Evolutionary conservation across 2,329 filamentous ascomycete genomes (phyloP).

Genomic region (Colletotrichum tamarilloi): DNA sequence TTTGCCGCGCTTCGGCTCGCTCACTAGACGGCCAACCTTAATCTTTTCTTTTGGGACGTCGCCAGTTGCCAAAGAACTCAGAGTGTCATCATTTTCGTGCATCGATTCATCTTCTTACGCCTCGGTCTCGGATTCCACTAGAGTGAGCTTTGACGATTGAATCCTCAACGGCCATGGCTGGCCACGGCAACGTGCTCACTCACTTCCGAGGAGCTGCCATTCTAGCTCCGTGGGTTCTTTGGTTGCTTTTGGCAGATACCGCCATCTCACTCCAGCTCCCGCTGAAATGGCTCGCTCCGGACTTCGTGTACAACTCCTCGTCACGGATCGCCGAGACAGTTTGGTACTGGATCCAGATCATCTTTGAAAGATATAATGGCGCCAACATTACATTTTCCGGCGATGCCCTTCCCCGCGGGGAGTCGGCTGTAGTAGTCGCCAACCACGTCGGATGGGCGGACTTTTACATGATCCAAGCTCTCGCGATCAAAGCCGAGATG

Average conservation of each 20-base stretch:
- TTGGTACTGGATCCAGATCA: slow-evolving; percentile 67
- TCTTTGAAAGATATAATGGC: slow-evolving; percentile 66
- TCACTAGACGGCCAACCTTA: slow-evolving; percentile 4
- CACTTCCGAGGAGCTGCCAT: slow-evolving; percentile 56
- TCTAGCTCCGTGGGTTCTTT: slow-evolving; percentile 62
- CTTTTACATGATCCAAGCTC: slow-evolving; percentile 72
- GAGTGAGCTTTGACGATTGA: not conserved
- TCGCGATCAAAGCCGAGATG: slow-evolving; percentile 66
- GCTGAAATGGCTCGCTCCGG: slow-evolving; percentile 58
- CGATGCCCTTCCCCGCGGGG: slow-evolving; percentile 60
- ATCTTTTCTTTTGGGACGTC: slow-evolving; percentile 6
- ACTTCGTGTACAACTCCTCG: slow-evolving; percentile 63
- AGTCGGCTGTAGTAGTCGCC: slow-evolving; percentile 69
- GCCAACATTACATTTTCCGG: slow-evolving; percentile 65
- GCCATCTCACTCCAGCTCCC: slow-evolving; percentile 61
- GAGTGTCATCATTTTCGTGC: not conserved
- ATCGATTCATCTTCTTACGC: not conserved
- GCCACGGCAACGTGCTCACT: slow-evolving; percentile 41
- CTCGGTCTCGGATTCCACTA: slow-evolving; percentile 22
- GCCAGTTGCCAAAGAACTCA: not conserved
- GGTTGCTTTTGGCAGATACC: slow-evolving; percentile 63
- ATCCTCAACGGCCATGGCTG: slow-evolving; percentile 24
- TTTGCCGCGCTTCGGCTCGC: slow-evolving; percentile 11
- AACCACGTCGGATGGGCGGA: slow-evolving; percentile 73
- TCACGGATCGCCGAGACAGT: slow-evolving; percentile 65